Conservation (phyloP, 164 flowering plant genomes). For the Vitis amurensis region DNA sequence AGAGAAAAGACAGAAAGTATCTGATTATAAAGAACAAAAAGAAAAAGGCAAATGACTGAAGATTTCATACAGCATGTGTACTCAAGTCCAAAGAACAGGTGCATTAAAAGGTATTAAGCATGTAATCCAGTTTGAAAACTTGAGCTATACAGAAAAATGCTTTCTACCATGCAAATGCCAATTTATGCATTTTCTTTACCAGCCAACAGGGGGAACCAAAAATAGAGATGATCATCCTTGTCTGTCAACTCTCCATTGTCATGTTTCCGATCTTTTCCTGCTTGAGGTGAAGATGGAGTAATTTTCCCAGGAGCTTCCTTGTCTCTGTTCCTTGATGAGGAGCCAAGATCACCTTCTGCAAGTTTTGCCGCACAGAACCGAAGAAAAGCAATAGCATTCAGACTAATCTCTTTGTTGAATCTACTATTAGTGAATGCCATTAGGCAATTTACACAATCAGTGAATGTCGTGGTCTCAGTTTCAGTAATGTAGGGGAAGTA, state of each 20-base stretch:
- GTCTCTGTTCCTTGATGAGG: constrained; percentile 58
- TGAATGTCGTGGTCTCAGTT: constrained; percentile 95
- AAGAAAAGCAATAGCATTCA: constrained; percentile 93
- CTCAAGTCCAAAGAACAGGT: not conserved
- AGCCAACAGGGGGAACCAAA: constrained; percentile 97
- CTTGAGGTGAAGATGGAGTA: constrained; percentile 44
- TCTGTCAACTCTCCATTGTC: constrained; percentile 54
- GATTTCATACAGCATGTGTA: not conserved
- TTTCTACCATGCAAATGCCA: not conserved
- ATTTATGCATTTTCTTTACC: constrained; percentile 50
- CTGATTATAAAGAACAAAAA: not conserved
- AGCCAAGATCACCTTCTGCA: constrained; percentile 93
- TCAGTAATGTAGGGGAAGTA: constrained; percentile 98
- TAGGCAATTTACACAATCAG: constrained; percentile 95
- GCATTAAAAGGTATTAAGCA: not conserved
- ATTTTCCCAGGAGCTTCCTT: constrained; percentile 54
- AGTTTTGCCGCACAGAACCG: constrained; percentile 94
- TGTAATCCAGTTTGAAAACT: not conserved
- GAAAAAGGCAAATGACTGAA: no score
- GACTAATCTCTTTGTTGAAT: constrained; percentile 93
- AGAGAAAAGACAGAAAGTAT: constrained; percentile 4
- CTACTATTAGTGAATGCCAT: constrained; percentile 95
- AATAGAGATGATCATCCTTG: constrained; percentile 80
- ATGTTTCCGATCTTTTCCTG: constrained; percentile 57
- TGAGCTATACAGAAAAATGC: not conserved